Conservation (phyloP, 164 flowering plant genomes). For the Stephania japonica region DNA sequence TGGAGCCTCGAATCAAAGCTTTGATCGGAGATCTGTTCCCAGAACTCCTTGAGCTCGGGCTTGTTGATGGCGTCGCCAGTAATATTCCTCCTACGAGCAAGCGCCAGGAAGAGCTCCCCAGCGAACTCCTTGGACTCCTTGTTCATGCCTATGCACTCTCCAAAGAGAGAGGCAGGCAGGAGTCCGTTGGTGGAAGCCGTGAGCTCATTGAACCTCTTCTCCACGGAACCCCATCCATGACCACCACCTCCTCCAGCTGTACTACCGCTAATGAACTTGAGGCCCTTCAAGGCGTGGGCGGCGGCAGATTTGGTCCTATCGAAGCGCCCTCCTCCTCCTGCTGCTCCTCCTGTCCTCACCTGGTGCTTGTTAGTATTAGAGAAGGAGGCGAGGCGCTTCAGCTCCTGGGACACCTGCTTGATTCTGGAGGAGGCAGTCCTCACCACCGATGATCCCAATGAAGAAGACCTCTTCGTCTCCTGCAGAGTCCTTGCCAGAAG, state of each 20-base stretch:
- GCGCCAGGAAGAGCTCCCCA: conserved; percentile 47
- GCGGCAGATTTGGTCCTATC: conserved; percentile 77
- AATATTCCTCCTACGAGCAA: conserved; percentile 42
- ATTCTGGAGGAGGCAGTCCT: conserved; percentile 35
- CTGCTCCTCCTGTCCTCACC: no score
- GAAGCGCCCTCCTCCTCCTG: conserved; percentile 19
- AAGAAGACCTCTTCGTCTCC: conserved; percentile 40
- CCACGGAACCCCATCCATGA: conserved; percentile 65
- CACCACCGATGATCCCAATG: conserved; percentile 33
- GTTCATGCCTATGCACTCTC: conserved; percentile 66
- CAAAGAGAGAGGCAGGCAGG: conserved; percentile 38
- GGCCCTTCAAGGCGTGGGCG: conserved; percentile 74
- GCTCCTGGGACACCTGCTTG: conserved; percentile 59
- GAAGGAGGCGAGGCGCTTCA: conserved; percentile 45
- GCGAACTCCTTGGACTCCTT: conserved; percentile 55
- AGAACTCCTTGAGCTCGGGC: conserved; percentile 44
- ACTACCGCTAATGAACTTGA: conserved; percentile 81
- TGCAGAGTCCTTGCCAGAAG: conserved; percentile 43
- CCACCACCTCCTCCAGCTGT: no score
- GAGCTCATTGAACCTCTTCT: conserved; percentile 36
- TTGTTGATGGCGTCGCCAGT: conserved; percentile 27
- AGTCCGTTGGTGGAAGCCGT: conserved; percentile 30
- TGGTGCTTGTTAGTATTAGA: no score
- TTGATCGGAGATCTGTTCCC: conserved; percentile 61
- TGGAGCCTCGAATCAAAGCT: conserved; percentile 70